Base-by-base conservation (phyloP, 179 eudicot genomes). In the Pouteria campechiana region DNA sequence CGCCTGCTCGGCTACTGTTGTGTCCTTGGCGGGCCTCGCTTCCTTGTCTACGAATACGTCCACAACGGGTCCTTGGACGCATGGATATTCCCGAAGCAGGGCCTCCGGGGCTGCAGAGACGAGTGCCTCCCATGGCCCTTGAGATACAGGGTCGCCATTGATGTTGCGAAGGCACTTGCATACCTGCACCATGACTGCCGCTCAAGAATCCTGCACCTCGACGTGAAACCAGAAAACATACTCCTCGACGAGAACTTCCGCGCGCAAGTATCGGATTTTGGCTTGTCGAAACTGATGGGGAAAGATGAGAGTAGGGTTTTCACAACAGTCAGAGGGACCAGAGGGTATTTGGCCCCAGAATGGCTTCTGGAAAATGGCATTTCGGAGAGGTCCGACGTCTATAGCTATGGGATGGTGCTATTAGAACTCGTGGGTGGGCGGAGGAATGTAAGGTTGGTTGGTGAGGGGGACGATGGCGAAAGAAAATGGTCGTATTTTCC, bases 321-420 rank as follows among this genome's bases (percentile, higher is more conserved):
- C 28, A 77, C 93, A 0, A 70, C 63, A 5, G 52, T 79, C 1
- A 52, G 87, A 3, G 96, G 94, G n/a, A 87, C 96, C 10, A 68
- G 55, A 41, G 96, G 96, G 10, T 87, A 83, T 55, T 44, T 87
- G 2, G 94, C 96, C 16, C 96, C 96, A 0, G 96, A 87, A 25
- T 87, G 90, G 94, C 41, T 83, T 13, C 38, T 83, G 32, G 84
- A 71, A 14, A 42, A 65, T 13, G 94, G 94, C 0, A 44, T 77
- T 18, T 79, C 94, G 0, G 81, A 75, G 52, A 87, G 83, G 44
- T 83, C 74, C 7, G 94, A 87, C 43, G 71, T 87, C 0, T 87
- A 72, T 14, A 75, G 94, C 21, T 87, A 46, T 3, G 94, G 96
- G 16, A 73, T 83, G 74, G 94, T 87, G 25, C 69, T 87, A 14